Evolutionary conservation across 208 protist species (phyloP).

Genomic region (Angomonas deanei): DNA sequence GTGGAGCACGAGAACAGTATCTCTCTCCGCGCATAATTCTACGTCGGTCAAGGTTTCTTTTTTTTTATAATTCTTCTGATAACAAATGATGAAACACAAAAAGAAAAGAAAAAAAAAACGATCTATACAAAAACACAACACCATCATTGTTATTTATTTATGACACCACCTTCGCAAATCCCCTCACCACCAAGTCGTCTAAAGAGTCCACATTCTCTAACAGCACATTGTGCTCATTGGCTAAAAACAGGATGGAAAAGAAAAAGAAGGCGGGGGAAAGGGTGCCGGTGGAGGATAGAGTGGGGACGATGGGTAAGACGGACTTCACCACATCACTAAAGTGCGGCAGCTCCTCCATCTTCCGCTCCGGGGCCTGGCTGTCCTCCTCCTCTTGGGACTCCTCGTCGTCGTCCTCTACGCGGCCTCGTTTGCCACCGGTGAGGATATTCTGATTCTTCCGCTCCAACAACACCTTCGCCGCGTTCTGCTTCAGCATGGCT

Average conservation of each 20-base stretch:
- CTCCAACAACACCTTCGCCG: constrained; percentile 18
- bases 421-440: constrained; percentile 9
- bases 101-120: constrained; percentile 16
- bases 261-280: constrained; percentile 89
- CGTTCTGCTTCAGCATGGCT: constrained; percentile 23
- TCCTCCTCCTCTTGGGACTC: constrained; percentile 5
- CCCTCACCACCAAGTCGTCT: constrained; percentile 56
- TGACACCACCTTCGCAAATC: constrained; percentile 32
- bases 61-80: neutral
- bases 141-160: neutral
- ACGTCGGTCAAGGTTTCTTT: too few relatives aligned
- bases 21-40: too few relatives aligned
- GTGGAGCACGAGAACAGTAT: too few relatives aligned
- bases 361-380: constrained; percentile 1
- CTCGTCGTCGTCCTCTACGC: constrained; percentile 3
- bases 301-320: constrained; percentile 56
- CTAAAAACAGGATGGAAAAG: constrained; percentile 88
- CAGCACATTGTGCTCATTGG: constrained; percentile 84
- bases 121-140: neutral
- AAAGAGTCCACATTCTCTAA: constrained; percentile 56
- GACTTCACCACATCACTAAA: constrained; percentile 69
- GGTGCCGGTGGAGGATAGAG: constrained; percentile 67
- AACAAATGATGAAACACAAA: constrained; percentile 3
- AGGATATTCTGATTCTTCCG: neutral
- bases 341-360: constrained; percentile 13